These are phyloP conservation scores for Amyloporia xantha DNA, from an alignment of 768 basidiomycete species.

Conservation along the genomic window DNA sequence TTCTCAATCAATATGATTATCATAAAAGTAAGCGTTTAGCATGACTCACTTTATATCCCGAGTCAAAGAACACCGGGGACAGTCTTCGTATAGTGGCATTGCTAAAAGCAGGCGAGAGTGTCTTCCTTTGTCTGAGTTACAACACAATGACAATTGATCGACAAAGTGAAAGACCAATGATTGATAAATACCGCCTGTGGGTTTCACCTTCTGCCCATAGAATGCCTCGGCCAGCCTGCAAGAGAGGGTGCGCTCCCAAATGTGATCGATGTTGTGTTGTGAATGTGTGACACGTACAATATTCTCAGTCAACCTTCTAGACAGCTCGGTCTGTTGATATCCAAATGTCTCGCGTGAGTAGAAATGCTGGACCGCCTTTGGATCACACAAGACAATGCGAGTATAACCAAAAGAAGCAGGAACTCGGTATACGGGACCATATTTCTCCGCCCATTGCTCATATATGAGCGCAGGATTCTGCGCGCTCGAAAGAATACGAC, in stretches of 20 bases:
- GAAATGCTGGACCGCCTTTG: constrained; percentile 45
- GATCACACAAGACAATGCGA: constrained; percentile 19
- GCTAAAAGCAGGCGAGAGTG: constrained; percentile 46
- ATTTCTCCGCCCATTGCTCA: no score
- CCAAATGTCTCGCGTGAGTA: no score
- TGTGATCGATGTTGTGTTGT: neutral
- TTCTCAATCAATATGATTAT: constrained; percentile 30
- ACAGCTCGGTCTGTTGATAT: constrained; percentile 35
- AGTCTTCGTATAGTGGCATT: constrained; percentile 44
- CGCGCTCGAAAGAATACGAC: constrained; percentile 21
- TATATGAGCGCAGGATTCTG: constrained; percentile 28
- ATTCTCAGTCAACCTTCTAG: constrained; percentile 29
- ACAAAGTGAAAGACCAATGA: neutral
- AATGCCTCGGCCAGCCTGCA: constrained; percentile 28
- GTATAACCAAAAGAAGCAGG: constrained; percentile 20
- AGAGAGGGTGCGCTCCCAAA: neutral
- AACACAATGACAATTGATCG: no score
- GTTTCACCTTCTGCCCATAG: constrained; percentile 36
- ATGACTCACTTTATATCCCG: constrained; percentile 38
- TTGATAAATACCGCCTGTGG: constrained; percentile 31
- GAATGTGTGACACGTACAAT: constrained; percentile 24
- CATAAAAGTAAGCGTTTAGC: neutral
- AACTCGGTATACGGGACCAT: no score
- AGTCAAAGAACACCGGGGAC: constrained; percentile 43
- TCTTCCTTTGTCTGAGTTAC: constrained; percentile 43